phyloP scores from a whole-genome alignment of 2,329 filamentous ascomycete genomes.

The Pseudocercospora ulei region DNA sequence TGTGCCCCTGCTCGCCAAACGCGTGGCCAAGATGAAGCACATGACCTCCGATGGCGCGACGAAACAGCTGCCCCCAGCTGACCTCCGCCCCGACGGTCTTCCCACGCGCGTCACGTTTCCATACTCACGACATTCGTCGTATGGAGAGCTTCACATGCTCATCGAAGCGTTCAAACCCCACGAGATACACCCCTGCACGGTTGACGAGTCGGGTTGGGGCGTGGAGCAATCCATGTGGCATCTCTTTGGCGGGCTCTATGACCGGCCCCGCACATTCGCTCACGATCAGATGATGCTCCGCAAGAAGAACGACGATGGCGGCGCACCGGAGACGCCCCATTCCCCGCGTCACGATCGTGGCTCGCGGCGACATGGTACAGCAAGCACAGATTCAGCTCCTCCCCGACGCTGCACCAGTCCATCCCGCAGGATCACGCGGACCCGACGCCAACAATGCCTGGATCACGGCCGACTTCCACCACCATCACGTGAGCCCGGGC shows the following conservation, averaged over 20 bases:
- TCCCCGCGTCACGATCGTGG: not conserved
- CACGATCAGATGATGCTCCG: conserved; percentile 55
- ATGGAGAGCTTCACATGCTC: conserved; percentile 64
- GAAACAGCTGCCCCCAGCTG: not conserved
- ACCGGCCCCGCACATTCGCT: conserved; percentile 46
- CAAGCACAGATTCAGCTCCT: conserved; percentile 4
- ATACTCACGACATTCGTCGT: conserved; percentile 83
- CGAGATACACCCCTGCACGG: conserved; percentile 75
- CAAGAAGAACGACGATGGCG: conserved; percentile 5
- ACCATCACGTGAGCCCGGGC: not conserved
- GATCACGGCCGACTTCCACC: conserved; percentile 11
- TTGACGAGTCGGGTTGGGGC: conserved; percentile 53
- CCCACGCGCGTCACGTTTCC: conserved; percentile 51
- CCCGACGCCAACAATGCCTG: not conserved
- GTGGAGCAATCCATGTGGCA: conserved; percentile 53
- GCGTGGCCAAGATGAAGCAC: conserved; percentile 23
- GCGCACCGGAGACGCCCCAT: not conserved
- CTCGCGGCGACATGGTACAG: not conserved
- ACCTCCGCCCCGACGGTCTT: conserved; percentile 9
- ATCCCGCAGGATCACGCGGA: not conserved
- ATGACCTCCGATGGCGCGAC: conserved; percentile 10
- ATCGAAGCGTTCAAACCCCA: conserved; percentile 58
- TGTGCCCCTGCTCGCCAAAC: conserved; percentile 29
- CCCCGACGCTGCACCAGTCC: not conserved
- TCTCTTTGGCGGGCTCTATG: conserved; percentile 64